phyloP scores from a whole-genome alignment of 345 rosid species.

The Carallia brachiata region DNA sequence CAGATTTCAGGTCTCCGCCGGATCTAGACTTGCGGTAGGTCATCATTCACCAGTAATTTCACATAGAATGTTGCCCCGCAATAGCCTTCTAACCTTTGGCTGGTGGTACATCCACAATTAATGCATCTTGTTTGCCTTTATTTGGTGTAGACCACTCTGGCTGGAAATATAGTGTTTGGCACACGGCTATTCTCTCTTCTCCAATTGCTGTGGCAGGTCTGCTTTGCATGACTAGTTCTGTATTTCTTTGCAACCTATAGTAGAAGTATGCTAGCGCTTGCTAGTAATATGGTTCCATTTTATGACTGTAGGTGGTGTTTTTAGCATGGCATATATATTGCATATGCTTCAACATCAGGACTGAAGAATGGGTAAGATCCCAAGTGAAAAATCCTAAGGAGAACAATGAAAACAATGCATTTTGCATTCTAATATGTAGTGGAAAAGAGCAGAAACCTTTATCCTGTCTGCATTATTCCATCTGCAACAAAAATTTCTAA shows the following conservation, averaged over 20 bases:
- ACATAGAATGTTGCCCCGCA: not conserved
- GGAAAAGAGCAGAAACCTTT: not conserved
- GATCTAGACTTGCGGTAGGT: conserved; percentile 33
- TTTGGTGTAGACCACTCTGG: conserved; percentile 27
- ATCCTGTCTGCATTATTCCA: not conserved
- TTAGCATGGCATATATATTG: conserved; percentile 62
- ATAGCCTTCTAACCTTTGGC: not conserved
- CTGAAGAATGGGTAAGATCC: conserved; percentile 74
- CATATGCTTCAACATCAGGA: conserved; percentile 54
- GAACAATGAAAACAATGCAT: not conserved
- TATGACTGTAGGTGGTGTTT: conserved; percentile 41
- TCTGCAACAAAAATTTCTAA: not conserved
- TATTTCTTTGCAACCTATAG: not conserved
- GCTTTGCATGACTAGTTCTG: not conserved
- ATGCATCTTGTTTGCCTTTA: not conserved
- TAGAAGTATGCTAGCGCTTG: not conserved
- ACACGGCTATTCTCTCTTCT: conserved; percentile 48
- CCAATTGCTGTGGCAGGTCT: conserved; percentile 69
- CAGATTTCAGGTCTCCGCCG: conserved; percentile 12
- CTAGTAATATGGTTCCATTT: not conserved
- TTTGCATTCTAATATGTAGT: no score
- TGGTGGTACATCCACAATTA: not conserved
- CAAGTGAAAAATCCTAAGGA: not conserved
- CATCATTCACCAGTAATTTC: not conserved
- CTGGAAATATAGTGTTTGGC: conserved; percentile 37